These are phyloP conservation scores for Penicillium herquei DNA, from an alignment of 495 filamentous ascomycete genomes.

Conservation along the genomic window DNA sequence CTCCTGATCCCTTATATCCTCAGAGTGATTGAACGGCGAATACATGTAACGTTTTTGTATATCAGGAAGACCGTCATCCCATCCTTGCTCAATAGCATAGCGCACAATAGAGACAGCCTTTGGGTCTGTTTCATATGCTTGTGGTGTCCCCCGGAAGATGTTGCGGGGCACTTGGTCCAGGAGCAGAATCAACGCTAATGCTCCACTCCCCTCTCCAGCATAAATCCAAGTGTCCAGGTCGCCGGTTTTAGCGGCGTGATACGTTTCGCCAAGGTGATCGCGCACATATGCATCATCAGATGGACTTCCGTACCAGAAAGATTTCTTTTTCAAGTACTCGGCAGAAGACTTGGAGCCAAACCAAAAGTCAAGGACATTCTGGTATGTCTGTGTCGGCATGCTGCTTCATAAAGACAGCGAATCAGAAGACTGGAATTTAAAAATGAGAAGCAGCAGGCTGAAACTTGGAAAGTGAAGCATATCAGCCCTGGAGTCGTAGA, in stretches of 20 bases:
- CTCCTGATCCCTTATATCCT: slow-evolving; percentile 30
- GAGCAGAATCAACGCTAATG: slow-evolving; percentile 31
- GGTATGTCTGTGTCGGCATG: slow-evolving; percentile 12
- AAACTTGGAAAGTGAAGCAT: too few relatives aligned
- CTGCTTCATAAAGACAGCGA: not conserved
- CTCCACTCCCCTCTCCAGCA: slow-evolving; percentile 15
- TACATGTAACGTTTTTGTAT: slow-evolving; percentile 34
- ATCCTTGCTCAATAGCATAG: slow-evolving; percentile 25
- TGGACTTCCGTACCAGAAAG: slow-evolving; percentile 28
- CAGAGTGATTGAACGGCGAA: slow-evolving; percentile 35
- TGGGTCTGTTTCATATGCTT: slow-evolving; percentile 30
- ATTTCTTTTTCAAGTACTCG: slow-evolving; percentile 19
- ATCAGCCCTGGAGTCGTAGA: too few relatives aligned
- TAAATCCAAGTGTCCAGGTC: slow-evolving; percentile 13
- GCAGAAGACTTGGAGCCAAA: slow-evolving; percentile 17
- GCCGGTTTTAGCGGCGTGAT: slow-evolving; percentile 13
- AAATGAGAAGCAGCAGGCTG: too few relatives aligned
- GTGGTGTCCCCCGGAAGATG: slow-evolving; percentile 27
- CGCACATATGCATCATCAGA: slow-evolving; percentile 20
- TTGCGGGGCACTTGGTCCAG: slow-evolving; percentile 39
- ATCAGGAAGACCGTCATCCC: slow-evolving; percentile 23
- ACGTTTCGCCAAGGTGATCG: slow-evolving; percentile 8
- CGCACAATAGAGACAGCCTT: slow-evolving; percentile 27
- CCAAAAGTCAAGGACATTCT: slow-evolving; percentile 21
- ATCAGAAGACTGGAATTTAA: too few relatives aligned